A percentile compares a stretch with the other conserved stretches of the same genome.
phyloP scores from a whole-genome alignment of 2,329 filamentous ascomycete species.

The Xylaria sp. region DNA sequence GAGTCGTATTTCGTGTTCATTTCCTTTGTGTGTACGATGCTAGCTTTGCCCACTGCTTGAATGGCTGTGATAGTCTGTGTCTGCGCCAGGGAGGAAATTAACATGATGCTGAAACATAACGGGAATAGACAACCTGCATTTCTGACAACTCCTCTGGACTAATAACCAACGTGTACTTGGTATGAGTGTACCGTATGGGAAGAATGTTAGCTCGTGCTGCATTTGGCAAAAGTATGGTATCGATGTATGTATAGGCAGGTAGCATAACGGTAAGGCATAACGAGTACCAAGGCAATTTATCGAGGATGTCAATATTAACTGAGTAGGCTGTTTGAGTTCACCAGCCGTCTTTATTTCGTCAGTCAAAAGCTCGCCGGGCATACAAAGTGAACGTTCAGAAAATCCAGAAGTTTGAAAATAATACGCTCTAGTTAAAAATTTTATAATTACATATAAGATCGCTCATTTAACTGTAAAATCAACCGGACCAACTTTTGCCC shows the following conservation, averaged over 20 bases:
- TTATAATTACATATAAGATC: slow-evolving; percentile 18
- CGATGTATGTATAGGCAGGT: background rate
- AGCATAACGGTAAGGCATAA: slow-evolving; percentile 16
- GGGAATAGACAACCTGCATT: background rate
- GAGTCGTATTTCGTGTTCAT: slow-evolving; percentile 17
- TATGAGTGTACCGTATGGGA: background rate
- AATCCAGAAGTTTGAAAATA: background rate
- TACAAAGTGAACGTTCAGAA: background rate
- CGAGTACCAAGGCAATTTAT: background rate
- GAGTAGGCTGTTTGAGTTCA: background rate
- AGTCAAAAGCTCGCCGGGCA: too few species aligned
- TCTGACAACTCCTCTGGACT: background rate
- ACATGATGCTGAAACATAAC: background rate
- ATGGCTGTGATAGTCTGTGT: too few species aligned
- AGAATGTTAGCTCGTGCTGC: background rate
- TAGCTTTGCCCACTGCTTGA: background rate
- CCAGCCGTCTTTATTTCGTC: background rate
- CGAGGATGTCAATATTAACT: background rate
- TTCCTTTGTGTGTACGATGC: background rate
- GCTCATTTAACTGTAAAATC: slow-evolving; percentile 23
- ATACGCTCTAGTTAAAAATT: background rate
- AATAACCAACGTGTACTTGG: background rate
- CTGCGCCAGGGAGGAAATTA: background rate
- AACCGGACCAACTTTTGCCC: slow-evolving; percentile 42
- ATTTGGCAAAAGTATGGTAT: background rate